phyloP scores from a whole-genome alignment of 2,329 filamentous ascomycete genomes.

The Allantophomopsis lycopodina region DNA sequence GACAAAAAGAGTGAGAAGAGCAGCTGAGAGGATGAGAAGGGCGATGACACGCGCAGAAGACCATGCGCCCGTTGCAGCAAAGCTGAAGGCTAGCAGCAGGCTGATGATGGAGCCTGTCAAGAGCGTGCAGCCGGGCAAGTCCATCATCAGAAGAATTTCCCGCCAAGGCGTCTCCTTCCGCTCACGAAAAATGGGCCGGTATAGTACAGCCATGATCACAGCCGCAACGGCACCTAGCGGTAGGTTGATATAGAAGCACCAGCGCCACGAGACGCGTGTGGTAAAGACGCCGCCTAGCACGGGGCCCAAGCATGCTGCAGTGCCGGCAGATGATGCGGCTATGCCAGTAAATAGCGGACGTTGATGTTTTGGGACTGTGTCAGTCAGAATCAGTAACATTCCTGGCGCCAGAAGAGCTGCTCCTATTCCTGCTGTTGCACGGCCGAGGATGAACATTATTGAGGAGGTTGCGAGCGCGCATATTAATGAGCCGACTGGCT shows the following conservation, averaged over 20 bases:
- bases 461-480: slow-evolving; percentile 33
- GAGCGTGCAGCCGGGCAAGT: slow-evolving; percentile 16
- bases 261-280: slow-evolving; percentile 39
- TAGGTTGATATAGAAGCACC: slow-evolving; percentile 32
- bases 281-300: slow-evolving; percentile 51
- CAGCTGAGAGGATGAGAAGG: slow-evolving; percentile 10
- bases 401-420: slow-evolving; percentile 35
- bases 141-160: slow-evolving; percentile 7
- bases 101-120: slow-evolving; percentile 12
- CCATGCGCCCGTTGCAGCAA: slow-evolving; percentile 12
- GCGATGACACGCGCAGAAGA: slow-evolving; percentile 16
- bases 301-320: slow-evolving; percentile 46
- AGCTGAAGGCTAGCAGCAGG: slow-evolving; percentile 19
- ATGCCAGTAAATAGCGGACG: background rate
- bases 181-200: background rate
- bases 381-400: slow-evolving; percentile 31
- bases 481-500: slow-evolving; percentile 38
- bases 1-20: slow-evolving; percentile 9
- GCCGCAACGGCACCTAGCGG: slow-evolving; percentile 29
- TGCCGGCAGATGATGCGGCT: slow-evolving; percentile 38
- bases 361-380: slow-evolving; percentile 9
- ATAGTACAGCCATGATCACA: slow-evolving; percentile 19
- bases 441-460: slow-evolving; percentile 36
- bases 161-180: background rate
- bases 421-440: slow-evolving; percentile 37